phyloP scores from a whole-genome alignment of 768 basidiomycete species.

The Lepiota brunneoincarnata region DNA sequence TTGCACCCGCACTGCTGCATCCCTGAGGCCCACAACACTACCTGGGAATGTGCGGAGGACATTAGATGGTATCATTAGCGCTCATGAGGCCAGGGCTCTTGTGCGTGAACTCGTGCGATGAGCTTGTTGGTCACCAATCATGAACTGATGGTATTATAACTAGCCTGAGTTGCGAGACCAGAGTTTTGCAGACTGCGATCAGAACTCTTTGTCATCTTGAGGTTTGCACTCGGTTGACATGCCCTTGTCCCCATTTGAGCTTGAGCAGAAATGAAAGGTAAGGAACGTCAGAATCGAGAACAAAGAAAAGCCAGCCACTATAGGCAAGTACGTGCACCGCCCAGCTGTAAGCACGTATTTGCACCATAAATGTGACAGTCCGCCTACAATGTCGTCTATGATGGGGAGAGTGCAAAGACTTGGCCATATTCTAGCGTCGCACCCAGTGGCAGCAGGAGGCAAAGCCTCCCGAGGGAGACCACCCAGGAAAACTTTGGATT shows the following conservation, averaged over 20 bases:
- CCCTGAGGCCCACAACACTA: background rate
- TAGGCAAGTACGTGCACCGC: too few species aligned
- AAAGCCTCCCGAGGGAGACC: too few species aligned
- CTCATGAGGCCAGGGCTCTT: background rate
- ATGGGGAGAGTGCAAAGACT: too few species aligned
- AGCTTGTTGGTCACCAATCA: background rate
- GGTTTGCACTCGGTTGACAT: background rate
- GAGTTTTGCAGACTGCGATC: background rate
- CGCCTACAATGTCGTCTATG: too few species aligned
- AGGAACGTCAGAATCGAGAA: background rate
- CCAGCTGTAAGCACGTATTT: too few species aligned
- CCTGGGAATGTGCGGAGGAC: background rate
- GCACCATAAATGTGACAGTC: too few species aligned
- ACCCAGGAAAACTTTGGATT: too few species aligned
- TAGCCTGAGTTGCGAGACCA: background rate
- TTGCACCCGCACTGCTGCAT: background rate
- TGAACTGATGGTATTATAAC: slow-evolving; percentile 1
- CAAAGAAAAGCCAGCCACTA: background rate
- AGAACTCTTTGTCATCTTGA: background rate
- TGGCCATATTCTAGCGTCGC: too few species aligned
- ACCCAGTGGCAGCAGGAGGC: too few species aligned
- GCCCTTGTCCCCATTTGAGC: background rate
- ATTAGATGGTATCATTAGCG: background rate
- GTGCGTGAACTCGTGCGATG: background rate
- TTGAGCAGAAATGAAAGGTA: background rate